Percentiles rank a stretch among this genome's conserved stretches.
Conservation (phyloP, 352 stramenopile genomes). For the Globisporangium radiosum region DNA sequence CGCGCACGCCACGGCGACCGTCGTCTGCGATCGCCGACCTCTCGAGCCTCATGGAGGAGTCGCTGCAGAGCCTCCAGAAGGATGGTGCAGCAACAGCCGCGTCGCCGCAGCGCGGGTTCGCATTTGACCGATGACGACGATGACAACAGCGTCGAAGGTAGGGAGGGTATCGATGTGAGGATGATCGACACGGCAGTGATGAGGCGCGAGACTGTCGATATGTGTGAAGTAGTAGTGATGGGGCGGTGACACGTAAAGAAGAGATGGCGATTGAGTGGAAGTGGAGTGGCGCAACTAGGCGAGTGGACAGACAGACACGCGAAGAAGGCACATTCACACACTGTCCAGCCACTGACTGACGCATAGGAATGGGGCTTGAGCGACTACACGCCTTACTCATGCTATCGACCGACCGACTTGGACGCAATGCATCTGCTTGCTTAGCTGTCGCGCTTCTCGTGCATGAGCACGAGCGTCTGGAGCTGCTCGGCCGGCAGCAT, state of each 20-base stretch:
- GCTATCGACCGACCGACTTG: no score
- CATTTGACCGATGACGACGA: constrained; percentile 3
- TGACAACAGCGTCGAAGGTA: no score
- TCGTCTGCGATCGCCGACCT: constrained; percentile 71
- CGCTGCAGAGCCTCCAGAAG: constrained; percentile 53
- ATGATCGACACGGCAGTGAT: no score
- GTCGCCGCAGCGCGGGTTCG: not conserved
- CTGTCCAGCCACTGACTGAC: not conserved
- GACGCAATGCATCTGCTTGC: not conserved
- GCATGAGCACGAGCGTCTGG: constrained; percentile 42
- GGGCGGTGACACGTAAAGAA: no score
- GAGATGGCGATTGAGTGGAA: no score
- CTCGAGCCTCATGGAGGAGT: constrained; percentile 76
- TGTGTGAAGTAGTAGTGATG: no score
- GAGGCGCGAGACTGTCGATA: no score
- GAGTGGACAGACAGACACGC: no score
- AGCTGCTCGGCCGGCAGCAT: constrained; percentile 61
- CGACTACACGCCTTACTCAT: no score
- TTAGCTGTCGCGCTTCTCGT: constrained; percentile 22
- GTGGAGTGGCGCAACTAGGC: no score
- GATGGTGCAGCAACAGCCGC: constrained; percentile 18
- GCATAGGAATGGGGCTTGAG: no score
- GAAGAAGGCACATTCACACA: not conserved
- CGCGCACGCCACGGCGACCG: constrained; percentile 22
- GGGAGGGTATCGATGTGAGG: no score